Conservation (phyloP, 352 stramenopile genomes). For the Phytophthora constricta region DNA sequence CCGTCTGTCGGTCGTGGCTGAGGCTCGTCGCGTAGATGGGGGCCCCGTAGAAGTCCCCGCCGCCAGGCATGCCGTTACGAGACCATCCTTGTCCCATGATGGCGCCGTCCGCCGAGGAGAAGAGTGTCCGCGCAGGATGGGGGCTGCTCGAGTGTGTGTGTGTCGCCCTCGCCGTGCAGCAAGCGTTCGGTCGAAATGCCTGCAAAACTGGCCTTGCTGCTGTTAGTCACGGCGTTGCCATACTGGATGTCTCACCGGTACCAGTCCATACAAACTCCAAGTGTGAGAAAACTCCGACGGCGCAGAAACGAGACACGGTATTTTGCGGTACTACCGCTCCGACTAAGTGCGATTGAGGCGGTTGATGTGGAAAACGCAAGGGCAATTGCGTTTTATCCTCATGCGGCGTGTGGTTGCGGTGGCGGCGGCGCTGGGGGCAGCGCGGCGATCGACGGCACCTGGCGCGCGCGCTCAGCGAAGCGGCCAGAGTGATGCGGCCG, state of each 20-base stretch:
- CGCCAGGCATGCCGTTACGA: constrained; percentile 60
- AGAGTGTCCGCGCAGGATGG: not conserved
- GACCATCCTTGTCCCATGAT: constrained; percentile 72
- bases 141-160: not conserved
- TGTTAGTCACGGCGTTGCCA: not conserved
- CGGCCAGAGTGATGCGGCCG: constrained; percentile 34
- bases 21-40: constrained; percentile 86
- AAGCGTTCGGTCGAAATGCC: not conserved
- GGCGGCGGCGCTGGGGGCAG: not conserved
- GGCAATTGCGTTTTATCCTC: not conserved
- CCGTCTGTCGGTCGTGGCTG: constrained; percentile 86
- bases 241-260: not conserved
- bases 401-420: constrained; percentile 27
- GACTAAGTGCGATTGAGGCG: too few relatives aligned
- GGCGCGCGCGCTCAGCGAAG: not conserved
- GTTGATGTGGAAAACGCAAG: too few relatives aligned
- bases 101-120: not conserved
- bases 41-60: constrained; percentile 83
- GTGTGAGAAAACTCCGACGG: constrained; percentile 4
- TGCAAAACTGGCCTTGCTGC: not conserved
- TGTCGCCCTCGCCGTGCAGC: not conserved
- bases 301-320: constrained; percentile 16
- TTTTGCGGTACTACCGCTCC: too few relatives aligned
- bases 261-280: not conserved
- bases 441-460: too few relatives aligned